phyloP scores from a whole-genome alignment of 2,329 filamentous ascomycete species.

The Beauveria brongniartii region DNA sequence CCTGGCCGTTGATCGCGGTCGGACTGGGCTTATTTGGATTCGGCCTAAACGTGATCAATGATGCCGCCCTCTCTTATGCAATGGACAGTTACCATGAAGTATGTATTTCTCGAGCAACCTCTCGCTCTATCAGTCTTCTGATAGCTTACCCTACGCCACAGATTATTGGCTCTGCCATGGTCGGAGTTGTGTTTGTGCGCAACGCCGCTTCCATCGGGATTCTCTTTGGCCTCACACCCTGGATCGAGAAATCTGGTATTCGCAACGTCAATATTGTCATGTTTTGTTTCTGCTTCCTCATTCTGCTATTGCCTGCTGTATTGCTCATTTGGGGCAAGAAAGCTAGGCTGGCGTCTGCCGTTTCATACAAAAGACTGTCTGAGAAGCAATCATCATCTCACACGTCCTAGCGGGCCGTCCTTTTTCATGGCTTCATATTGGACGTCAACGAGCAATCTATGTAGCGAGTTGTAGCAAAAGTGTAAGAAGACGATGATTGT shows the following conservation, averaged over 20 bases:
- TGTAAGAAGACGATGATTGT: too few species aligned
- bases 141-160: not conserved
- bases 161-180: slow-evolving; percentile 18
- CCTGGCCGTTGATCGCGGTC: slow-evolving; percentile 16
- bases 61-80: slow-evolving; percentile 29
- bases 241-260: slow-evolving; percentile 17
- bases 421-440: too few species aligned
- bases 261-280: slow-evolving; percentile 16
- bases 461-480: not conserved
- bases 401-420: not conserved
- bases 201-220: slow-evolving; percentile 17
- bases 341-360: not conserved
- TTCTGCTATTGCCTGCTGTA: slow-evolving; percentile 15
- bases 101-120: not conserved
- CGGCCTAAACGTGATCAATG: slow-evolving; percentile 24
- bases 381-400: not conserved
- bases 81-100: slow-evolving; percentile 29
- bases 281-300: slow-evolving; percentile 3
- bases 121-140: not conserved
- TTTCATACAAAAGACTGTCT: not conserved
- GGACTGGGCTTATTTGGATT: slow-evolving; percentile 20
- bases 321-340: slow-evolving; percentile 19
- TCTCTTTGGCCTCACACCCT: slow-evolving; percentile 16
- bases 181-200: slow-evolving; percentile 17
- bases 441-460: too few species aligned